Conservation (phyloP, 208 protist genomes). For the Vickermania ingenoplastis region DNA sequence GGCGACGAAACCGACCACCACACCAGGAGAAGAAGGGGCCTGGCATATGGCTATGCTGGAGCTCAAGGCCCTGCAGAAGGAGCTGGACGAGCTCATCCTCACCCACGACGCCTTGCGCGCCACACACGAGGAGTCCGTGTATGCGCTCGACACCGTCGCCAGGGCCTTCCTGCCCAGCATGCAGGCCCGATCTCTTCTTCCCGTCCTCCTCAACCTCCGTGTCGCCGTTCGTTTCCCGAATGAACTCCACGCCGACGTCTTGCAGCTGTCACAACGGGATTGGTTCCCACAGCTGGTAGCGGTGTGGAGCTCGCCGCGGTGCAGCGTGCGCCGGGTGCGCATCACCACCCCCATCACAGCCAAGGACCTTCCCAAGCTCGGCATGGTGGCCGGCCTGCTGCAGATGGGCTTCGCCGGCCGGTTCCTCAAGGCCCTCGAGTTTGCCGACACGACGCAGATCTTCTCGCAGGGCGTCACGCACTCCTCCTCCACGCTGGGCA, state of each 20-base stretch:
- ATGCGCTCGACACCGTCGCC: conserved; percentile 23
- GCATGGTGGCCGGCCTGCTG: conserved; percentile 46
- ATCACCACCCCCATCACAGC: conserved; percentile 27
- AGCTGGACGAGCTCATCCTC: conserved; percentile 28
- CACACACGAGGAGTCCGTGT: conserved; percentile 7
- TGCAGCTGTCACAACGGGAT: conserved; percentile 35
- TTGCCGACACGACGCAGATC: conserved; percentile 26
- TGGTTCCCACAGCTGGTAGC: conserved; percentile 59
- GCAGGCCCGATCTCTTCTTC: conserved; percentile 20
- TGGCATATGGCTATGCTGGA: conserved; percentile 64
- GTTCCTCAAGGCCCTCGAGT: conserved; percentile 22
- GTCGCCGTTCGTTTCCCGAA: conserved; percentile 34
- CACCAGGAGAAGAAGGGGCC: conserved; percentile 23
- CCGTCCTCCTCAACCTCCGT: conserved; percentile 43
- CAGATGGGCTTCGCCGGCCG: conserved; percentile 25
- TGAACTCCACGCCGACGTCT: conserved; percentile 36
- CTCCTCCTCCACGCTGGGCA: neutral
- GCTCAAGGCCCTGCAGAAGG: conserved; percentile 42
- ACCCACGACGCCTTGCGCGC: conserved; percentile 14
- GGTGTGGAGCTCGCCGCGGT: conserved; percentile 36
- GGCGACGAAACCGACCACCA: neutral
- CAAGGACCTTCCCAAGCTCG: conserved; percentile 50
- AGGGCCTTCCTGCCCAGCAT: conserved; percentile 48
- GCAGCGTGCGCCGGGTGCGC: conserved; percentile 28
- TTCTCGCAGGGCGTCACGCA: conserved; percentile 2